Percentiles rank a stretch among this genome's conserved stretches.
Evolutionary conservation across 371 early-diverging fungal genomes (phyloP).

Genomic region (Mortierella sp.): DNA sequence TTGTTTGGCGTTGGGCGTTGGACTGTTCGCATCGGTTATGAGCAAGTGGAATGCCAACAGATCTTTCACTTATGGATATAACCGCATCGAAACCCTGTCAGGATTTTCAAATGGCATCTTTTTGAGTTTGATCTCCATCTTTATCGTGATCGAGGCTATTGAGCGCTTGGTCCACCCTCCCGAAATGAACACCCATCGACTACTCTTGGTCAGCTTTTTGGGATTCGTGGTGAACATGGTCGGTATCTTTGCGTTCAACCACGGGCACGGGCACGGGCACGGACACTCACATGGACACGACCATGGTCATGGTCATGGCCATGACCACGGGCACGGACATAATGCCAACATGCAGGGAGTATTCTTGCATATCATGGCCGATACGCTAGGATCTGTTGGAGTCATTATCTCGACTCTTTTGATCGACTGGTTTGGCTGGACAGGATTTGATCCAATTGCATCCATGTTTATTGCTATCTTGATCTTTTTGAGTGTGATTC

Average conservation of each 20-base stretch:
- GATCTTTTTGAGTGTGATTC: slow-evolving; percentile 88
- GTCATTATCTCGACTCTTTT: slow-evolving; percentile 94
- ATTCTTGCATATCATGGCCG: slow-evolving; percentile 95
- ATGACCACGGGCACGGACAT: slow-evolving; percentile 65
- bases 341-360: slow-evolving; percentile 91
- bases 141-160: slow-evolving; percentile 91
- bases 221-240: slow-evolving; percentile 94
- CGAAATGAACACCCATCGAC: slow-evolving; percentile 86
- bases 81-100: slow-evolving; percentile 90
- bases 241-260: slow-evolving; percentile 94
- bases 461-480: slow-evolving; percentile 91
- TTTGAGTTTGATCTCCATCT: slow-evolving; percentile 87
- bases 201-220: slow-evolving; percentile 88
- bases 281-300: slow-evolving; percentile 62
- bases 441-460: slow-evolving; percentile 95
- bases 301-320: slow-evolving; percentile 66
- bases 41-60: slow-evolving; percentile 90
- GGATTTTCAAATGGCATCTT: slow-evolving; percentile 94
- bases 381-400: slow-evolving; percentile 95
- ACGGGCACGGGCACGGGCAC: slow-evolving; percentile 78
- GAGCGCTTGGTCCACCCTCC: slow-evolving; percentile 89
- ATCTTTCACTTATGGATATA: slow-evolving; percentile 87
- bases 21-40: slow-evolving; percentile 90
- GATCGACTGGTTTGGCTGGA: slow-evolving; percentile 93
- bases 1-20: slow-evolving; percentile 90